Percentiles rank a stretch among this genome's conserved stretches.
phyloP scores from a whole-genome alignment of 2,329 filamentous ascomycete species.

The Talaromyces sp. region DNA sequence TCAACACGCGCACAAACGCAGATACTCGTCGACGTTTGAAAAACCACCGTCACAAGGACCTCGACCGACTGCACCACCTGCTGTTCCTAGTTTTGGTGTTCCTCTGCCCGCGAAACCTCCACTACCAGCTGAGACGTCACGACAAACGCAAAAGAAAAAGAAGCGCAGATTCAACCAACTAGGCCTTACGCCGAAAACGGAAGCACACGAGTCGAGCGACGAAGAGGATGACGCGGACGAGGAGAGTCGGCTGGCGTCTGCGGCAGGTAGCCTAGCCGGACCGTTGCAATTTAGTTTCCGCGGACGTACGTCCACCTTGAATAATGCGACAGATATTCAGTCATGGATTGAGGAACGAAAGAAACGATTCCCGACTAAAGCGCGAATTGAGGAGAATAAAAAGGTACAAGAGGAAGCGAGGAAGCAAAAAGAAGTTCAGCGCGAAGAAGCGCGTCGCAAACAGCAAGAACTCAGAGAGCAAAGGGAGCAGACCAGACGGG shows the following conservation, averaged over 20 bases:
- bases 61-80: slow-evolving; percentile 38
- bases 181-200: slow-evolving; percentile 45
- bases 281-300: slow-evolving; percentile 53
- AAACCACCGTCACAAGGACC: slow-evolving; percentile 31
- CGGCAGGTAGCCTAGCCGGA: slow-evolving; percentile 21
- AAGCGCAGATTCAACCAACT: slow-evolving; percentile 47
- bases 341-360: slow-evolving; percentile 78
- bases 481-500: slow-evolving; percentile 23
- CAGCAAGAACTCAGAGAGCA: slow-evolving; percentile 32
- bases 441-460: slow-evolving; percentile 19
- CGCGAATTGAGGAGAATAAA: slow-evolving; percentile 60
- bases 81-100: slow-evolving; percentile 44
- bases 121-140: slow-evolving; percentile 30
- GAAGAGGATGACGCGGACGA: slow-evolving; percentile 46
- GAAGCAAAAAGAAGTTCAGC: slow-evolving; percentile 31
- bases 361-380: slow-evolving; percentile 74
- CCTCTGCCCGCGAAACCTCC: slow-evolving; percentile 44
- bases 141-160: slow-evolving; percentile 37
- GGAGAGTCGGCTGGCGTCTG: slow-evolving; percentile 38
- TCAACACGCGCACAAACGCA: slow-evolving; percentile 34
- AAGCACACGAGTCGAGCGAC: slow-evolving; percentile 46
- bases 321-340: slow-evolving; percentile 63
- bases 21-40: slow-evolving; percentile 36
- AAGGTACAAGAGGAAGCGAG: slow-evolving; percentile 64
- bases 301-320: slow-evolving; percentile 52